Percentiles rank a stretch among this genome's conserved stretches.
Conservation (phyloP, 495 filamentous ascomycete genomes). For the Penicillium turbatum region DNA sequence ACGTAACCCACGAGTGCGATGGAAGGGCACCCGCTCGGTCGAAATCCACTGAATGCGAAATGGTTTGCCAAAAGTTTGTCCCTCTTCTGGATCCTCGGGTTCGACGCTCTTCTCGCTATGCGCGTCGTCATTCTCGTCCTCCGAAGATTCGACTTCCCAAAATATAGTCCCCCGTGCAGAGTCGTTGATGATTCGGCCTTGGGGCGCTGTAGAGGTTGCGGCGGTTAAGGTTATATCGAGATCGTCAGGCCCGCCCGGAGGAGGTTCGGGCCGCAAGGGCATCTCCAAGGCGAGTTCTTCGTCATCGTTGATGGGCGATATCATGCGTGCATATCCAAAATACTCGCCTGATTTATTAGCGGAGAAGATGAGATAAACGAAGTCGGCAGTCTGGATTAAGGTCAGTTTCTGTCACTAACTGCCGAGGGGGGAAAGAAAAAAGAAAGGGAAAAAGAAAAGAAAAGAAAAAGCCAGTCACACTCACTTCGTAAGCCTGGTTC, state of each 20-base stretch:
- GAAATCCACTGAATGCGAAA: slow-evolving; percentile 93
- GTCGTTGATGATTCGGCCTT: slow-evolving; percentile 89
- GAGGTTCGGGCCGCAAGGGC: slow-evolving; percentile 45
- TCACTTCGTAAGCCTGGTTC: slow-evolving; percentile 82
- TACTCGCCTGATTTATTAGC: slow-evolving; percentile 98
- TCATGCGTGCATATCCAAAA: slow-evolving; percentile 93
- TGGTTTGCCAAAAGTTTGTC: slow-evolving; percentile 80
- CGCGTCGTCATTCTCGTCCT: slow-evolving; percentile 37
- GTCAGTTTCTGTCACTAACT: not conserved
- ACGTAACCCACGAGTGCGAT: slow-evolving; percentile 81
- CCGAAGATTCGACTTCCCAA: slow-evolving; percentile 79
- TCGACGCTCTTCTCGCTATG: slow-evolving; percentile 36
- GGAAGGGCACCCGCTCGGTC: slow-evolving; percentile 82
- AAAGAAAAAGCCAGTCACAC: slow-evolving; percentile 11
- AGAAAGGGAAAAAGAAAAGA: no score
- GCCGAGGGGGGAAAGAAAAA: no score
- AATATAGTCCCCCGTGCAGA: slow-evolving; percentile 91
- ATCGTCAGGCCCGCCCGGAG: slow-evolving; percentile 51
- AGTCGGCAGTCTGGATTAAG: slow-evolving; percentile 59
- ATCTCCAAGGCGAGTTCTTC: slow-evolving; percentile 59
- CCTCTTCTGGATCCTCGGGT: slow-evolving; percentile 37
- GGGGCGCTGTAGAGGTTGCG: slow-evolving; percentile 75
- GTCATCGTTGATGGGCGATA: slow-evolving; percentile 75
- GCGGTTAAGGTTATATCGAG: slow-evolving; percentile 66
- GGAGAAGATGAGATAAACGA: slow-evolving; percentile 95